Percentiles rank a stretch among this genome's conserved stretches.
Conservation (phyloP, 176 grass and related monocot species). For the Carex littledalei region DNA sequence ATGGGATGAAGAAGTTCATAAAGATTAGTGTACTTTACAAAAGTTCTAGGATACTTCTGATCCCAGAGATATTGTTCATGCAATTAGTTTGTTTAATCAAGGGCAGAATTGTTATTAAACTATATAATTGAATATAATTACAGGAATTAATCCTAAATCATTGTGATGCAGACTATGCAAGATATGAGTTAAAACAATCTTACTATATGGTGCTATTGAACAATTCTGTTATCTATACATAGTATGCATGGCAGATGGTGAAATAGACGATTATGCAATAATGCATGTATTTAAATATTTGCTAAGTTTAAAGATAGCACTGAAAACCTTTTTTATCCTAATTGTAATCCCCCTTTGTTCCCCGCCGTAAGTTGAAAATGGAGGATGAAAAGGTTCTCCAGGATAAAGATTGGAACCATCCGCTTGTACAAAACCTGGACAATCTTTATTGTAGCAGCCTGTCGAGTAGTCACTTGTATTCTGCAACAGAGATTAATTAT, state of each 20-base stretch:
- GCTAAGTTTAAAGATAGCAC: not conserved
- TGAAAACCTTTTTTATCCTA: constrained; percentile 4
- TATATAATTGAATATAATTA: not conserved
- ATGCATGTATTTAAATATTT: not conserved
- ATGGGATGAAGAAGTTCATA: not conserved
- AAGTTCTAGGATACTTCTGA: not conserved
- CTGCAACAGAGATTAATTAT: not conserved
- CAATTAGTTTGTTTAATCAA: not conserved
- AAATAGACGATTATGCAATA: not conserved
- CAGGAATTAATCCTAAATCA: not conserved
- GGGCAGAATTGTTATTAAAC: not conserved
- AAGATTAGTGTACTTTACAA: not conserved
- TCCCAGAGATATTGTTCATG: not conserved
- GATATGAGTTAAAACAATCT: not conserved
- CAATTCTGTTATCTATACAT: not conserved
- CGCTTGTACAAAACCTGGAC: not conserved
- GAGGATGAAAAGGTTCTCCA: not conserved
- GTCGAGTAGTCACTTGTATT: not conserved
- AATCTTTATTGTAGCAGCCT: not conserved
- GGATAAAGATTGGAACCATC: not conserved
- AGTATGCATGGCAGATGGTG: not conserved
- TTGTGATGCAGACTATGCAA: not conserved
- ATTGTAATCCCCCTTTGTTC: not conserved
- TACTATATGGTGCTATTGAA: not conserved
- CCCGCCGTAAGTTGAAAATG: not conserved